Evolutionary conservation across 371 early-diverging fungal species (phyloP).

Genomic region (Lichtheimia hyalospora): DNA sequence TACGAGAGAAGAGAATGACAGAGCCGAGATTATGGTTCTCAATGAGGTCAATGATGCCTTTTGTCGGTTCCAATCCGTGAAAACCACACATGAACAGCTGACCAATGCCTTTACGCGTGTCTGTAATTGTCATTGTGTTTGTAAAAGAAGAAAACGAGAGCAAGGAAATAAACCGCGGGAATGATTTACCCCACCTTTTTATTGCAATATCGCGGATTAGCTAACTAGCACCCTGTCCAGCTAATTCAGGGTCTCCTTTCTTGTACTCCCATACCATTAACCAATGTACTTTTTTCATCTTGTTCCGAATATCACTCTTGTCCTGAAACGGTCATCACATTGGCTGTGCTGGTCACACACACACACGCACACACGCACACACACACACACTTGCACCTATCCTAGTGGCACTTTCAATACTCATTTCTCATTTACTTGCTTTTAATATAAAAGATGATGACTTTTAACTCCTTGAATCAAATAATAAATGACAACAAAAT

Average conservation of each 20-base stretch:
- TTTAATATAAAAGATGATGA: no score
- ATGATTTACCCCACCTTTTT: background rate
- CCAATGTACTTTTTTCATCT: no score
- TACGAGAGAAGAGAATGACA: conserved; percentile 50
- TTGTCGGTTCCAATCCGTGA: conserved; percentile 35
- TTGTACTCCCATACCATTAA: no score
- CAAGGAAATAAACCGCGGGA: background rate
- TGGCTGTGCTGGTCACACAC: background rate
- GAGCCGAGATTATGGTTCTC: conserved; percentile 40
- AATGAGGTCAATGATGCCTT: conserved; percentile 44
- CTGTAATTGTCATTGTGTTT: background rate
- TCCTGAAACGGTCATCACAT: no score
- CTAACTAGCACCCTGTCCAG: no score
- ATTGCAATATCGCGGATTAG: no score
- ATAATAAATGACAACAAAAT: background rate
- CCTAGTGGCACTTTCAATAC: background rate
- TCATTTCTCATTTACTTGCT: no score
- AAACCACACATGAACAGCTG: conserved; percentile 51
- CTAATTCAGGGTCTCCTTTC: no score
- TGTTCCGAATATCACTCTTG: no score
- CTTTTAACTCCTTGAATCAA: no score
- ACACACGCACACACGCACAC: background rate
- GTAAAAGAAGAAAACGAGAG: background rate
- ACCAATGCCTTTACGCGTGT: conserved; percentile 18
- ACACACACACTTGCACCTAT: background rate